Evolutionary conservation across 192 early-diverging fungal species (phyloP), one percentile per base, ranked within the genome.

Genomic region (Spinellus fusiger): DNA sequence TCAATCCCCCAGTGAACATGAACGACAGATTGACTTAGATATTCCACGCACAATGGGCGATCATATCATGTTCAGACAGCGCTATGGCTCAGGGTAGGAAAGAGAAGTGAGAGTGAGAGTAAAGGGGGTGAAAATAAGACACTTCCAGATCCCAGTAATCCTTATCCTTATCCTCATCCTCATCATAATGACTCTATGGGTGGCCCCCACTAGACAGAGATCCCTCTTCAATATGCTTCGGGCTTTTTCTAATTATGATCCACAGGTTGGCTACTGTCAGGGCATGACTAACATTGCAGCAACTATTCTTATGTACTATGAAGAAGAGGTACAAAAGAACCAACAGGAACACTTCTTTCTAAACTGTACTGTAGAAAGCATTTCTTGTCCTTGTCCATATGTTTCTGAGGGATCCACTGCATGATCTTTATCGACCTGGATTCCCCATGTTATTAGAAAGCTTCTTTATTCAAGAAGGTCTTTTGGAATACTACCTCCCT

Each of bases 231-330:
- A 91, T 60, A 82, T 93, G 1, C 59, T 92, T 22, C 82, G 88
- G 55, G 89, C 91, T 3, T 93, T 92, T 61, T 77, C 84, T 2
- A 69, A 83, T 37, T 92, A 85, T 60, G 90, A 94, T 67, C 49
- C 72, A 23, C 81, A 88, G 54, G 82, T 94, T 50, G 92, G 92
- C 37, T 94, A 93, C 60, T 94, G 92, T 61, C 92, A 94, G 75
- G 92, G 92, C 5, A 88, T 94, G 70, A 78, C 90, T 3, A 92
- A 88, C 65, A 73, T 94, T 20, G 89, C 81, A 0, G 88, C 89
- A 1, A 85, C 83, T 2, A 69, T 94, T 59, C 59, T 93, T 49
- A 74, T 90, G 59, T 90, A 89, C 64, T 83, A 71, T 66, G 69
- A 79, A 34, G 76, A 77, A 53, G 81, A 83, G 77, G 81, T 83